Evolutionary conservation across 1,284 basidiomycete species (phyloP).

Genomic region (Tremellales sp.): DNA sequence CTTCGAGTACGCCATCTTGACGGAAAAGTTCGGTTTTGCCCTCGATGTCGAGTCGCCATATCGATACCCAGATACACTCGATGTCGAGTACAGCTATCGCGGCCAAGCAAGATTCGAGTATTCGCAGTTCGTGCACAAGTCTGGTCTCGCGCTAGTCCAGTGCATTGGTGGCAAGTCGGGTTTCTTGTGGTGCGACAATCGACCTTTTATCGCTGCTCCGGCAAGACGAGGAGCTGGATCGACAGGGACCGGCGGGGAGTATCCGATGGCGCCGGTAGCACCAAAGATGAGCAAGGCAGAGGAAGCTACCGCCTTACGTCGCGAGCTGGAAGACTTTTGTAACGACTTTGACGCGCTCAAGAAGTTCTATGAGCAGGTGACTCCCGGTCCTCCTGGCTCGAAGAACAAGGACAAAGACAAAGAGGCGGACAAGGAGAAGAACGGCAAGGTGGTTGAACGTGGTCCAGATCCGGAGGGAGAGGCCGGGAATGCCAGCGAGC

Average conservation of each 20-base stretch:
- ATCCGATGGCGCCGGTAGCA: constrained; percentile 16
- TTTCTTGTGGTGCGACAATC: constrained; percentile 81
- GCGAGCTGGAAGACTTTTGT: constrained; percentile 64
- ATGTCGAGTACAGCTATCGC: constrained; percentile 86
- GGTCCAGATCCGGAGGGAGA: no score
- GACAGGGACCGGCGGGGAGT: constrained; percentile 53
- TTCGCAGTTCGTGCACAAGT: constrained; percentile 83
- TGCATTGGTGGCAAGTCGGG: constrained; percentile 72
- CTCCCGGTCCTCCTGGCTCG: constrained; percentile 41
- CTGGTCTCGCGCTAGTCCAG: constrained; percentile 81
- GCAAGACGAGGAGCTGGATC: constrained; percentile 18
- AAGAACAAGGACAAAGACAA: neutral
- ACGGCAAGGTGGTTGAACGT: no score
- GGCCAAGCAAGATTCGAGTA: constrained; percentile 60
- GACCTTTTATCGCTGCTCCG: constrained; percentile 54
- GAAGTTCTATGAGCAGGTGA: constrained; percentile 68
- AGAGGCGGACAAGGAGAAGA: constrained; percentile 7
- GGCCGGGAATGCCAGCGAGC: no score
- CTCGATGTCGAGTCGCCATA: constrained; percentile 77
- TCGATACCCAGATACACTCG: constrained; percentile 70
- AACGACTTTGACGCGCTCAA: constrained; percentile 56
- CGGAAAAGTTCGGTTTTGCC: constrained; percentile 68
- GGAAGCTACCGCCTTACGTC: constrained; percentile 47
- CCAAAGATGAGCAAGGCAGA: constrained; percentile 32
- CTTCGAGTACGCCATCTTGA: constrained; percentile 76